phyloP scores from a whole-genome alignment of 148 eudicot species.

The Vaccinium vitisidaea region DNA sequence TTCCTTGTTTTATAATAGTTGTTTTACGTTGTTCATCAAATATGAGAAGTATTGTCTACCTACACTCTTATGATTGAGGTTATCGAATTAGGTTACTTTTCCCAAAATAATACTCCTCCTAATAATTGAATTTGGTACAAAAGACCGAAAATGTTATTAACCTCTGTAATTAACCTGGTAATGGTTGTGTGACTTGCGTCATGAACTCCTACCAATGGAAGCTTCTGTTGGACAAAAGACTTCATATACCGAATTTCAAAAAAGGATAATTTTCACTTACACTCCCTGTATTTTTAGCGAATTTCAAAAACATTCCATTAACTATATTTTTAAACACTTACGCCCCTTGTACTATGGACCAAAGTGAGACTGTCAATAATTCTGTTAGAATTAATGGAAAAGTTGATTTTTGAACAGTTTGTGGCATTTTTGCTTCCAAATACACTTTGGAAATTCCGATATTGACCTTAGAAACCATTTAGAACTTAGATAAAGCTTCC shows the following conservation, averaged over 20 bases:
- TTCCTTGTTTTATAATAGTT: too few relatives aligned
- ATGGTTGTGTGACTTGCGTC: neutral
- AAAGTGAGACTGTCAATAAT: too few relatives aligned
- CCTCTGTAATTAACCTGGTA: neutral
- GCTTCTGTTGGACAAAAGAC: neutral
- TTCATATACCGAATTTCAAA: neutral
- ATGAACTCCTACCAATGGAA: neutral
- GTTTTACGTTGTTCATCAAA: too few relatives aligned
- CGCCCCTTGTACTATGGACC: too few relatives aligned
- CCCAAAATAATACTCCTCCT: too few relatives aligned
- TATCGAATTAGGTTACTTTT: too few relatives aligned
- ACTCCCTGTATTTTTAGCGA: too few relatives aligned
- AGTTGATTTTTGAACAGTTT: neutral
- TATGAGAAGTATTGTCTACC: too few relatives aligned
- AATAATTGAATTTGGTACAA: neutral
- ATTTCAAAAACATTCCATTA: too few relatives aligned
- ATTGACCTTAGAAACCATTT: neutral
- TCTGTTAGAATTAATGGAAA: neutral
- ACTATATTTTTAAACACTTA: neutral
- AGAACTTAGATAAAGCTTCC: too few relatives aligned
- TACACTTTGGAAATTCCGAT: neutral
- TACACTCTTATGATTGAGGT: neutral
- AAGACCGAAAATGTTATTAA: neutral
- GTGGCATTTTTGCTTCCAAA: neutral
- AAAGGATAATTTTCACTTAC: too few relatives aligned